A percentile compares a stretch with the other conserved stretches of the same genome.
Evolutionary conservation across 2,329 filamentous ascomycete genomes (phyloP).

Genomic region (Epichloe sylvatica): DNA sequence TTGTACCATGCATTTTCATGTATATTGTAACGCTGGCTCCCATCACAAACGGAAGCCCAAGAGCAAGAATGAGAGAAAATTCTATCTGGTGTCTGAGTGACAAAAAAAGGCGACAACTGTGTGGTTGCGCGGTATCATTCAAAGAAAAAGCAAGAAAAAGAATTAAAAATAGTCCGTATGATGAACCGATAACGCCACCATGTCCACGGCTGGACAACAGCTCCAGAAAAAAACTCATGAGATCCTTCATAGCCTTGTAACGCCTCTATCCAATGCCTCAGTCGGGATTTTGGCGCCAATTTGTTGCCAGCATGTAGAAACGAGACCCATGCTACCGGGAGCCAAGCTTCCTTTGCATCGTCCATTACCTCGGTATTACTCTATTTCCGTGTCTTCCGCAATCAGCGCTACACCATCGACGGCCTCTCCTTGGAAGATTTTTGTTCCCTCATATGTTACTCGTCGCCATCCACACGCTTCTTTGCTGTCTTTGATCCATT

Average conservation of each 20-base stretch:
- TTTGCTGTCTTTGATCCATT: constrained; percentile 50
- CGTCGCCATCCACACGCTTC: constrained; percentile 49
- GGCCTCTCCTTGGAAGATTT: constrained; percentile 39
- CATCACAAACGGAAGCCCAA: neutral
- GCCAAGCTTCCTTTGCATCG: neutral
- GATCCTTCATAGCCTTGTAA: constrained; percentile 24
- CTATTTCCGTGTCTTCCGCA: constrained; percentile 31
- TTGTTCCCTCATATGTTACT: constrained; percentile 45
- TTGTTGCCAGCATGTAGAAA: neutral
- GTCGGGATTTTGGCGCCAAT: constrained; percentile 7
- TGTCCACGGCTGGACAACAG: constrained; percentile 10
- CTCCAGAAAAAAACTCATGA: constrained; percentile 18
- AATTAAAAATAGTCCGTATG: neutral
- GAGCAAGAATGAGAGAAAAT: neutral
- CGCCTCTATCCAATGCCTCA: constrained; percentile 15
- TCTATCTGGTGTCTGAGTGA: constrained; percentile 1
- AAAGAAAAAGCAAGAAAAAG: neutral
- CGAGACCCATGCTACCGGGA: neutral
- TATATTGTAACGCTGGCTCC: neutral
- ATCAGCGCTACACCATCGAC: constrained; percentile 32
- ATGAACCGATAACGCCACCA: constrained; percentile 4
- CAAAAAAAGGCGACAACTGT: neutral
- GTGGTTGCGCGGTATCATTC: constrained; percentile 2
- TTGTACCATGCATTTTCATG: neutral
- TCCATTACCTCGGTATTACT: constrained; percentile 12